Evolutionary conservation across 2,329 filamentous ascomycete genomes (phyloP), one percentile per base, ranked within the genome.

Genomic region (Fusarium sp.): DNA sequence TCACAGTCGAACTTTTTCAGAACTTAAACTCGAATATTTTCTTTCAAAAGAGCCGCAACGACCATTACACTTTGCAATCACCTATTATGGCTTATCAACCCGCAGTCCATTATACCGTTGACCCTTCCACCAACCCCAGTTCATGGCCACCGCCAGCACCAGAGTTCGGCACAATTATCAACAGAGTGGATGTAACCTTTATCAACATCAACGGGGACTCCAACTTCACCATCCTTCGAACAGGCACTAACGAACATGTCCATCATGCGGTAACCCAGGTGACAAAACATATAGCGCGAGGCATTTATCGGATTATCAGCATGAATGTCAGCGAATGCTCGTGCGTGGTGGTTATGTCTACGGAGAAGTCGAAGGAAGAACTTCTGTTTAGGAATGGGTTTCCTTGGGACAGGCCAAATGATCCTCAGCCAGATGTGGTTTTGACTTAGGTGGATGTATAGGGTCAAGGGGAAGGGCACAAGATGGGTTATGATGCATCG

Each of bases 241-340:
- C 49, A 4, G 61, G 61, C 4, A 66, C 61, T 6, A 35, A 66
- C 2, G 41, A 67, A 9, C 31, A 67, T 59, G 22, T 67, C 13
- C 31, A 66, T 10, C 49, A 66, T 6, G 64, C n/a, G 9, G 49
- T 66, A 0, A 44, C n/a, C 0, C 42, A 66, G 26, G 61, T 59
- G 7, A 66, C 61, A 0, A 66, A 66, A 13, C 49, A 66, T 3
- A 58, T 66, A 4, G 38, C 49, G 1, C 26, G 61, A 0, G 33
- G 61, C 3, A n/a, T 59, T 3, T 66, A 66, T 3, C n/a, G 24
- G 7, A 63, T 63, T 4, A 24, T 54, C 1, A 65, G 58, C 11
- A 54, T 65, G 58, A 65, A 65, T 1, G 45, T 54, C 0, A 65
- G 58, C 10, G 58, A 63, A 8, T 64, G 39, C 2, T 63, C 58